Evolutionary conservation across 2,329 filamentous ascomycete species (phyloP).

Genomic region (Pseudogymnoascus sp.): DNA sequence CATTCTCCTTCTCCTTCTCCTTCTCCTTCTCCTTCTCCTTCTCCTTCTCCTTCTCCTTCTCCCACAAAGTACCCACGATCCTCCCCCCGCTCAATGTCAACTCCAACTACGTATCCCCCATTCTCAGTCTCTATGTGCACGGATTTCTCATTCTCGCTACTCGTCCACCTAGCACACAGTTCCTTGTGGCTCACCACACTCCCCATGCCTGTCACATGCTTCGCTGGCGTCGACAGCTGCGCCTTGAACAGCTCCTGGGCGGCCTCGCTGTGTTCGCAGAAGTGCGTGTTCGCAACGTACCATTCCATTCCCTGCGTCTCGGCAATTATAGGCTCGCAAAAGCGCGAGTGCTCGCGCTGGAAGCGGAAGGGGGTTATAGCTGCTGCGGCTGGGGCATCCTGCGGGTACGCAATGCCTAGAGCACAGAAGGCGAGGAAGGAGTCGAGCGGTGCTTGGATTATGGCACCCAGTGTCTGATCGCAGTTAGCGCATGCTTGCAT

Average conservation of each 20-base stretch:
- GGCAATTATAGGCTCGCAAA: neutral
- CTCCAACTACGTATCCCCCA: neutral
- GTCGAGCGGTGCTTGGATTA: slow-evolving; percentile 3
- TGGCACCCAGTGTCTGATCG: neutral
- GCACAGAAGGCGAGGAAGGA: slow-evolving; percentile 4
- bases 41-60: too few species aligned
- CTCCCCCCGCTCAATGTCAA: neutral
- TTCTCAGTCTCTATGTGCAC: neutral
- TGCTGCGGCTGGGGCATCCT: neutral
- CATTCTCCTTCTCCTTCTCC: neutral
- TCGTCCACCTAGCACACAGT: neutral
- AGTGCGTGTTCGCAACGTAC: slow-evolving; percentile 3
- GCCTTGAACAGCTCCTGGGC: neutral
- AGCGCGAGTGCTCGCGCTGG: neutral
- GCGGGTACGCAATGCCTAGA: neutral
- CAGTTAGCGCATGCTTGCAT: neutral
- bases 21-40: neutral
- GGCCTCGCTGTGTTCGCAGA: neutral
- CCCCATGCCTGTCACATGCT: neutral
- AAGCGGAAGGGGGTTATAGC: neutral
- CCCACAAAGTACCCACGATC: neutral
- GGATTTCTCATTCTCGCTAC: neutral
- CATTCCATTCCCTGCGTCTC: neutral
- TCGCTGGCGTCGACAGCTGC: neutral
- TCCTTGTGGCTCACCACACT: neutral